These are phyloP conservation scores for Crithidia brevicula DNA, from an alignment of 208 protist genomes.

Conservation along the genomic window DNA sequence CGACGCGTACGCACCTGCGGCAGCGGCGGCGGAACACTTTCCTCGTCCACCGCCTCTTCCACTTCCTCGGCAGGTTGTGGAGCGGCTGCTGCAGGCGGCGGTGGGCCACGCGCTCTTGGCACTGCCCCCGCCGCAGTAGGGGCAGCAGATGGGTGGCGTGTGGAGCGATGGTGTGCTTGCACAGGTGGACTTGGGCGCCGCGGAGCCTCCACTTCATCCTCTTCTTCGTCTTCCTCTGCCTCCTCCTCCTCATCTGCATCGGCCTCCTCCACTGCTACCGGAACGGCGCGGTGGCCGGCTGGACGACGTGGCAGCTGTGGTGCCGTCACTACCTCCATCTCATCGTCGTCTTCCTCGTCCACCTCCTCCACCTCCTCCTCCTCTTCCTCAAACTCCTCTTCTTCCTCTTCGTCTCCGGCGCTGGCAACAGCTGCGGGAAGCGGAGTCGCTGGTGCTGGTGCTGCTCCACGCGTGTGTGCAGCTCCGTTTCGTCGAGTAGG, in stretches of 20 bases:
- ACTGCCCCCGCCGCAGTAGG: not conserved
- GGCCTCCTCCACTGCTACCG: constrained; percentile 8
- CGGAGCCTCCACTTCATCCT: constrained; percentile 3
- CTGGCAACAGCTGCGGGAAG: too few species aligned
- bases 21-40: not conserved
- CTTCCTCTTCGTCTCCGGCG: not conserved
- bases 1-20: constrained; percentile 24
- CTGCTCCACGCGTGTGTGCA: not conserved
- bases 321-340: constrained; percentile 3
- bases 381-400: constrained; percentile 26
- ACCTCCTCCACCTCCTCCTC: constrained; percentile 17
- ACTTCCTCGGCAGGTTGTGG: not conserved
- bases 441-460: too few species aligned
- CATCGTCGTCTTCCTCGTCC: constrained; percentile 17
- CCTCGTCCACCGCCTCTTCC: constrained; percentile 5
- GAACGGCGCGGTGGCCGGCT: not conserved
- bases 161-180: constrained; percentile 1
- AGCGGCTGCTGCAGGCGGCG: not conserved
- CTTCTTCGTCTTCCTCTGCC: constrained; percentile 20
- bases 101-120: not conserved
- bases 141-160: not conserved
- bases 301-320: not conserved
- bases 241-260: constrained; percentile 14
- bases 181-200: not conserved
- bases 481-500: constrained; percentile 9